Percentiles rank a stretch among this genome's conserved stretches.
Conservation (phyloP, 2,329 filamentous ascomycete species). For the Stylonectria norvegica region DNA sequence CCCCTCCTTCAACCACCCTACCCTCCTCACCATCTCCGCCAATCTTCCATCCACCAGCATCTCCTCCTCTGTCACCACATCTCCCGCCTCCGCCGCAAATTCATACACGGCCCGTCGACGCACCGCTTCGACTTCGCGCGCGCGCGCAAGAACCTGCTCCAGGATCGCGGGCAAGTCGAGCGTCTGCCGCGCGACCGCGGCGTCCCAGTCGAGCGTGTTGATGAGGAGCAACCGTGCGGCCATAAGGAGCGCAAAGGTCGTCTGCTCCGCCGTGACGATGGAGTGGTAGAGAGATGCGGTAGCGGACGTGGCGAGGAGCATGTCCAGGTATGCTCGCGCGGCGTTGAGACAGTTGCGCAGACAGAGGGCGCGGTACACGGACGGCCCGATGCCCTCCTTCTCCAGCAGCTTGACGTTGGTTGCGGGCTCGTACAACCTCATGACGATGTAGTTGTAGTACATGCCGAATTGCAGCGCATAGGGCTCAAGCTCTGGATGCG, state of each 20-base stretch:
- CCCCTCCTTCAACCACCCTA: slow-evolving; percentile 31
- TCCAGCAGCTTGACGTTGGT: slow-evolving; percentile 28
- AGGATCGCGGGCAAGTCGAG: slow-evolving; percentile 16
- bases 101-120: slow-evolving; percentile 4
- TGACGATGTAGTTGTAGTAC: slow-evolving; percentile 35
- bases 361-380: slow-evolving; percentile 30
- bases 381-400: slow-evolving; percentile 24
- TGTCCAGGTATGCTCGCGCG: slow-evolving; percentile 32
- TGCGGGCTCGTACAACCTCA: slow-evolving; percentile 39
- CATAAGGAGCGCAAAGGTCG: slow-evolving; percentile 21
- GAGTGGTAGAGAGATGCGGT: slow-evolving; percentile 18
- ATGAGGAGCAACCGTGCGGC: slow-evolving; percentile 21
- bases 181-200: slow-evolving; percentile 14
- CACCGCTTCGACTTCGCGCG: slow-evolving; percentile 10
- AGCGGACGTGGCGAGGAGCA: slow-evolving; percentile 28
- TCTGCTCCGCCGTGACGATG: slow-evolving; percentile 21
- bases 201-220: slow-evolving; percentile 23
- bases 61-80: slow-evolving; percentile 17
- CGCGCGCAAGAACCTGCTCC: slow-evolving; percentile 10
- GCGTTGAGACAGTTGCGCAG: slow-evolving; percentile 36
- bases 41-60: slow-evolving; percentile 16
- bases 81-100: slow-evolving; percentile 9
- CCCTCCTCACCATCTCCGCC: slow-evolving; percentile 21
- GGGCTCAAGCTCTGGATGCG: slow-evolving; percentile 6
- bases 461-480: slow-evolving; percentile 23